Evolutionary conservation across 495 filamentous ascomycete genomes (phyloP).

Genomic region (Glonium stellatum): DNA sequence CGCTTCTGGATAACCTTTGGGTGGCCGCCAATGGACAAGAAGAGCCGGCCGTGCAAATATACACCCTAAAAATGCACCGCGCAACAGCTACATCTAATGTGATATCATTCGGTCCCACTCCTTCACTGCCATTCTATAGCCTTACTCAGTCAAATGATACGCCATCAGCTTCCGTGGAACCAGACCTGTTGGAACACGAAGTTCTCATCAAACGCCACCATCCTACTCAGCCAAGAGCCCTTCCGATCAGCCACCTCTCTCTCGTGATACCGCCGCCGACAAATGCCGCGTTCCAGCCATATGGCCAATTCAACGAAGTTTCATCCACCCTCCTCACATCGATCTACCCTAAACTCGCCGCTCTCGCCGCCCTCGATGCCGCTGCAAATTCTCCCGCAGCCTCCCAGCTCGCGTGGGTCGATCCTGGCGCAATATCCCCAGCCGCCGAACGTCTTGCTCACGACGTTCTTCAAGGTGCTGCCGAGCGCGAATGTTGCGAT

Average conservation of each 20-base stretch:
- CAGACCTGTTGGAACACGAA: slow-evolving; percentile 8
- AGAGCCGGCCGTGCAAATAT: slow-evolving; percentile 36
- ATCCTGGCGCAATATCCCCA: slow-evolving; percentile 40
- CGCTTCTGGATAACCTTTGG: slow-evolving; percentile 47
- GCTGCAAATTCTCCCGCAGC: slow-evolving; percentile 44
- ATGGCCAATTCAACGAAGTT: slow-evolving; percentile 31
- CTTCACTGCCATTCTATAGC: slow-evolving; percentile 32
- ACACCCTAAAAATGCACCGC: slow-evolving; percentile 41
- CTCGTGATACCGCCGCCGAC: slow-evolving; percentile 28
- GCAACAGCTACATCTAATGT: slow-evolving; percentile 18
- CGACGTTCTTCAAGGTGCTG: slow-evolving; percentile 54
- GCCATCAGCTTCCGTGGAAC: background rate
- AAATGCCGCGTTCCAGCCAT: slow-evolving; percentile 10
- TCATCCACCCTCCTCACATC: slow-evolving; percentile 52
- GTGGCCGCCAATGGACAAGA: slow-evolving; percentile 51
- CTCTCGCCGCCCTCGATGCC: slow-evolving; percentile 62
- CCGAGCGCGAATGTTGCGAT: slow-evolving; percentile 63
- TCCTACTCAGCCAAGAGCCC: slow-evolving; percentile 24
- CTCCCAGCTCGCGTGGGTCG: slow-evolving; percentile 36
- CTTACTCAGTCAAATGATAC: slow-evolving; percentile 23
- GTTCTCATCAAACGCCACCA: slow-evolving; percentile 31
- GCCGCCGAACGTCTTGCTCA: slow-evolving; percentile 41
- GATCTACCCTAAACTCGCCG: slow-evolving; percentile 64
- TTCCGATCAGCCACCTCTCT: slow-evolving; percentile 28
- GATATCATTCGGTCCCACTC: slow-evolving; percentile 28